phyloP scores from a whole-genome alignment of 257 asterid genomes.

The Nyctanthes arbortristis region DNA sequence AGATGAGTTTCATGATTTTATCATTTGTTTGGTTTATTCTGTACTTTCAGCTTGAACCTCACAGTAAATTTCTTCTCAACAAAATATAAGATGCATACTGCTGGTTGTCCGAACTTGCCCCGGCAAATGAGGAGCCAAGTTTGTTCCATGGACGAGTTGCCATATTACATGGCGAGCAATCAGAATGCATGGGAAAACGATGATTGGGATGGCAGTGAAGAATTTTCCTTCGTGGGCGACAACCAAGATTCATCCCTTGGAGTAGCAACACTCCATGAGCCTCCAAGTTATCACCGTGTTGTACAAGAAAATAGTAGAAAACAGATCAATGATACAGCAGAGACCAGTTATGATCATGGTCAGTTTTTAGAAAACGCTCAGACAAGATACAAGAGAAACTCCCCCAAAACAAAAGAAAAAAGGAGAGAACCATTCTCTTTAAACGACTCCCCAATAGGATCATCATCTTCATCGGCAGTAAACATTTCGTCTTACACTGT shows the following conservation, averaged over 20 bases:
- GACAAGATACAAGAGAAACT: neutral
- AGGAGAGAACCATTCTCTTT: too few relatives aligned
- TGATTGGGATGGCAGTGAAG: slow-evolving; percentile 31
- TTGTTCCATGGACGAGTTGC: slow-evolving; percentile 77
- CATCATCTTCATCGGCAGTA: slow-evolving; percentile 6
- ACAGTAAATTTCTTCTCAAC: slow-evolving; percentile 86
- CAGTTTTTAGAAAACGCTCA: neutral
- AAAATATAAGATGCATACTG: slow-evolving; percentile 57
- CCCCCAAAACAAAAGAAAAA: too few relatives aligned
- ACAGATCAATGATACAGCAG: slow-evolving; percentile 20
- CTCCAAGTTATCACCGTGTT: slow-evolving; percentile 12
- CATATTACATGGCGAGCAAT: slow-evolving; percentile 51
- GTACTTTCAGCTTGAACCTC: slow-evolving; percentile 65
- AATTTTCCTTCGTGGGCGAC: slow-evolving; percentile 18
- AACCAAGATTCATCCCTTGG: slow-evolving; percentile 22
- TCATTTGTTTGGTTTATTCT: neutral
- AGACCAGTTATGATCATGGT: slow-evolving; percentile 4
- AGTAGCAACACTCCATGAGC: slow-evolving; percentile 7
- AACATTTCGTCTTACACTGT: slow-evolving; percentile 15
- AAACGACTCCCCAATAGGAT: neutral
- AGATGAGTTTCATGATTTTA: neutral
- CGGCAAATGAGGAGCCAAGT: slow-evolving; percentile 47
- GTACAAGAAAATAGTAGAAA: slow-evolving; percentile 20
- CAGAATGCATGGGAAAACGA: slow-evolving; percentile 20
- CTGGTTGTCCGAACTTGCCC: slow-evolving; percentile 65